A percentile compares a stretch with the other conserved stretches of the same genome.
phyloP scores from a whole-genome alignment of 2,329 filamentous ascomycete genomes.

The Hortaea sp. region DNA sequence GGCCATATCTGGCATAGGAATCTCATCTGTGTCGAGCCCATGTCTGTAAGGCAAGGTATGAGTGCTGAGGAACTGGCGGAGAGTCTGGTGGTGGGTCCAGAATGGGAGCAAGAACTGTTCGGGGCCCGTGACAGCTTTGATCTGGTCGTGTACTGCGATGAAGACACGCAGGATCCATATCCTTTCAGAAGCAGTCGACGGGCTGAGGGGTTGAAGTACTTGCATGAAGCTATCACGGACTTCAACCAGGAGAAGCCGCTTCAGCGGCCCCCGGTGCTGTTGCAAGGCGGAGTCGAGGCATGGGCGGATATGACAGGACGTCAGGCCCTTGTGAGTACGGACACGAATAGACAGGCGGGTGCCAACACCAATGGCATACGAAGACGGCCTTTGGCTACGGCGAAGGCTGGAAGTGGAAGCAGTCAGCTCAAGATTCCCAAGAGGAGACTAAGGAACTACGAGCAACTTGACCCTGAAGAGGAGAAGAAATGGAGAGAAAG shows the following conservation, averaged over 20 bases:
- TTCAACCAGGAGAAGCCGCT: slow-evolving; percentile 74
- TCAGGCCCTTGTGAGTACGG: slow-evolving; percentile 50
- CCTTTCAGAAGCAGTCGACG: slow-evolving; percentile 33
- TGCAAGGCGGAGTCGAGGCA: slow-evolving; percentile 73
- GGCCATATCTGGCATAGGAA: slow-evolving; percentile 79
- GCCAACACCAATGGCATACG: slow-evolving; percentile 25
- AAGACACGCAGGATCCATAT: slow-evolving; percentile 51
- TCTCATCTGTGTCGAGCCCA: slow-evolving; percentile 83
- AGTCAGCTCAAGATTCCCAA: slow-evolving; percentile 44
- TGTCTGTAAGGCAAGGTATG: slow-evolving; percentile 58
- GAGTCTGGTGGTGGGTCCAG: slow-evolving; percentile 59
- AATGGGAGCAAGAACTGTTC: slow-evolving; percentile 67
- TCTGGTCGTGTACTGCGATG: slow-evolving; percentile 83
- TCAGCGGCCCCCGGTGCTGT: slow-evolving; percentile 61
- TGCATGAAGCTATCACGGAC: slow-evolving; percentile 71
- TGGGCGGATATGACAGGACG: slow-evolving; percentile 77
- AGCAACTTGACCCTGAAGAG: slow-evolving; percentile 70
- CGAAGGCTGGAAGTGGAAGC: slow-evolving; percentile 28
- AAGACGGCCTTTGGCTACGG: slow-evolving; percentile 42
- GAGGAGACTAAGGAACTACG: slow-evolving; percentile 49
- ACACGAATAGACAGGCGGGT: slow-evolving; percentile 42
- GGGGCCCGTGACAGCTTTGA: slow-evolving; percentile 66
- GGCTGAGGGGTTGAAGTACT: slow-evolving; percentile 50
- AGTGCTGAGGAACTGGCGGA: slow-evolving; percentile 57
- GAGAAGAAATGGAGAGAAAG: slow-evolving; percentile 71